A percentile compares a stretch with the other conserved stretches of the same genome.
phyloP scores from a whole-genome alignment of 164 flowering plant genomes.

The Aristolochia fimbriata region DNA sequence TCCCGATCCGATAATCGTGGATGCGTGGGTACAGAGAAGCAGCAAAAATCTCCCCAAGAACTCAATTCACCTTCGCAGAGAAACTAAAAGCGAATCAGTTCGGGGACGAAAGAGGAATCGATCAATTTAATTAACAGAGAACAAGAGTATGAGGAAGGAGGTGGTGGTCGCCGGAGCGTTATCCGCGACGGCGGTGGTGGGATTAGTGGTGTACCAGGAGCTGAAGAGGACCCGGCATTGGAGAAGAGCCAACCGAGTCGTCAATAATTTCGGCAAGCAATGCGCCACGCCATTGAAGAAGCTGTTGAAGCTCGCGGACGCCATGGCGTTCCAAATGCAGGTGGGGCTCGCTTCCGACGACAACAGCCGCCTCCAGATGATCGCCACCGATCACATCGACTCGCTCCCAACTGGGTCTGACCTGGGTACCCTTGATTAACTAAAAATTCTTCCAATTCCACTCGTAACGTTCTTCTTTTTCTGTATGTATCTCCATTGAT shows the following conservation, averaged over 20 bases:
- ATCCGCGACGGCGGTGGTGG: not conserved
- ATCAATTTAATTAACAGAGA: too few species aligned
- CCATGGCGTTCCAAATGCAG: slow-evolving; percentile 29
- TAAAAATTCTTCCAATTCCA: too few species aligned
- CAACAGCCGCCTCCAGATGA: slow-evolving; percentile 21
- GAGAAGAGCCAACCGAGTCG: slow-evolving; percentile 23
- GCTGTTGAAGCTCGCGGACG: slow-evolving; percentile 37
- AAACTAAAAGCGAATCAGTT: too few species aligned
- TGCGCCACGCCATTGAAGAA: slow-evolving; percentile 41
- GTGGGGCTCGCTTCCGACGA: slow-evolving; percentile 21
- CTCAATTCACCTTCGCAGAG: too few species aligned
- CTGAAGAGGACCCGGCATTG: slow-evolving; percentile 16
- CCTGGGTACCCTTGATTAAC: slow-evolving; percentile 29
- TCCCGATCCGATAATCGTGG: too few species aligned
- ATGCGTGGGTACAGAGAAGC: too few species aligned
- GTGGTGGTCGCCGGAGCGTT: not conserved
- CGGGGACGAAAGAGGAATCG: too few species aligned
- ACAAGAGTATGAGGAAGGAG: not conserved
- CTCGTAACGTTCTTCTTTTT: too few species aligned
- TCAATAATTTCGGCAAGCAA: slow-evolving; percentile 30
- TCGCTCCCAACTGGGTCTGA: slow-evolving; percentile 52
- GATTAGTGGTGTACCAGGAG: slow-evolving; percentile 5
- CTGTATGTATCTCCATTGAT: too few species aligned
- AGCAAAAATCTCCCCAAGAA: too few species aligned
- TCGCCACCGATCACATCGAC: slow-evolving; percentile 16